phyloP scores from a whole-genome alignment of 192 early-diverging fungal genomes.

The Podila epigama region DNA sequence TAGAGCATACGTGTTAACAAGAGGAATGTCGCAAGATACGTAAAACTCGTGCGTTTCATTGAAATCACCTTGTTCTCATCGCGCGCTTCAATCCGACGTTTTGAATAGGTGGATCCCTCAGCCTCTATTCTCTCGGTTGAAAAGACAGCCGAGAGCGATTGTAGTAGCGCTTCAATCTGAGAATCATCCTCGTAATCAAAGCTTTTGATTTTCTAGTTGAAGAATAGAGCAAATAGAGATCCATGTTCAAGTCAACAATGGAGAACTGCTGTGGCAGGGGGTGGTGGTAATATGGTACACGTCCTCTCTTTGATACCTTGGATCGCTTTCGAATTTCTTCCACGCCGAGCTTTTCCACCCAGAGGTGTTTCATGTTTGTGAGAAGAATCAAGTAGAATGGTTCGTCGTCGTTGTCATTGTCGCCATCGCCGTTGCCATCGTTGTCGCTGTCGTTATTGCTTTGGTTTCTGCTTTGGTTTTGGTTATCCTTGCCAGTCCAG shows the following conservation, averaged over 20 bases:
- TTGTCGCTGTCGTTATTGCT: too few relatives aligned
- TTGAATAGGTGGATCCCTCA: background rate
- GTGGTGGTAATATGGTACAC: background rate
- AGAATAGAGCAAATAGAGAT: background rate
- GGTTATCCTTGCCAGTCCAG: conserved; percentile 23
- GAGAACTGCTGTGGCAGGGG: too few relatives aligned
- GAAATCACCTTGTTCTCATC: conserved; percentile 12
- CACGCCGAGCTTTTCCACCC: conserved; percentile 34
- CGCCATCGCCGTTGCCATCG: too few relatives aligned
- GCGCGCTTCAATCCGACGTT: conserved; percentile 3
- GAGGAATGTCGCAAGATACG: background rate
- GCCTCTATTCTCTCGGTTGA: background rate
- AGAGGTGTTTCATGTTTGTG: conserved; percentile 41
- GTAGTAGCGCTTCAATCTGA: conserved; percentile 30
- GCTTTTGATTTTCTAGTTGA: conserved; percentile 33
- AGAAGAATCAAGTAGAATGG: conserved; percentile 34
- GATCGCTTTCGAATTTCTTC: conserved; percentile 26
- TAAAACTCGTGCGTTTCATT: too few relatives aligned
- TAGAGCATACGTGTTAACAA: background rate
- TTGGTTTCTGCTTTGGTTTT: too few relatives aligned
- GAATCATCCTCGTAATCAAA: conserved; percentile 46
- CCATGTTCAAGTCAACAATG: background rate
- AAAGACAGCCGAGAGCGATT: conserved; percentile 27
- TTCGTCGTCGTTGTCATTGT: too few relatives aligned
- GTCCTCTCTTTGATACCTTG: conserved; percentile 1